Percentiles rank a stretch among this genome's conserved stretches.
Evolutionary conservation across 2,329 filamentous ascomycete genomes (phyloP).

Genomic region (Exserohilum rostratum): DNA sequence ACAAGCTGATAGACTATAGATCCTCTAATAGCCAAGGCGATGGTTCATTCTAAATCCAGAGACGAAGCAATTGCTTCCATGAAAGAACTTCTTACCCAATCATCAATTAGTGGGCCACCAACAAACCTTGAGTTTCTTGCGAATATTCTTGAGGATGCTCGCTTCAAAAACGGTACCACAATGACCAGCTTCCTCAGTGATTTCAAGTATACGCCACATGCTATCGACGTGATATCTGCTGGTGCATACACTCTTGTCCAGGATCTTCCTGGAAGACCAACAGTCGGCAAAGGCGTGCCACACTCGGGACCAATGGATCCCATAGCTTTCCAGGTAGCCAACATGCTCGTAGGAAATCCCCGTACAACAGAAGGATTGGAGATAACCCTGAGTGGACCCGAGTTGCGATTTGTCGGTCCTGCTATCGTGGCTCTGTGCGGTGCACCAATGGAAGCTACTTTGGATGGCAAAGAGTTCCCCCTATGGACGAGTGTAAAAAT

Average conservation of each 20-base stretch:
- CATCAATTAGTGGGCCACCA: conserved; percentile 59
- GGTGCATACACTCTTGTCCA: conserved; percentile 66
- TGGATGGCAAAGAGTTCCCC: conserved; percentile 57
- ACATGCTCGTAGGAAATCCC: conserved; percentile 64
- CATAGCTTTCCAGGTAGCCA: conserved; percentile 63
- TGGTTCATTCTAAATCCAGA: conserved; percentile 57
- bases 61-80: conserved; percentile 55
- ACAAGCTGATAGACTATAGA: conserved; percentile 27
- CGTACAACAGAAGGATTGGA: conserved; percentile 61
- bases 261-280: conserved; percentile 63
- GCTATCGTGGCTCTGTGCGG: conserved; percentile 65
- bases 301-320: conserved; percentile 68
- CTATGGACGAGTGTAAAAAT: conserved; percentile 64
- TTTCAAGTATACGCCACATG: conserved; percentile 58
- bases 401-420: conserved; percentile 60
- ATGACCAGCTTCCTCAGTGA: conserved; percentile 62
- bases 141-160: conserved; percentile 54
- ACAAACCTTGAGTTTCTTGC: conserved; percentile 65
- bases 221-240: conserved; percentile 62
- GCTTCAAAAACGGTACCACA: conserved; percentile 59
- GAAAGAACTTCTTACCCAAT: conserved; percentile 51
- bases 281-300: conserved; percentile 63
- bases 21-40: conserved; percentile 64
- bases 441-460: conserved; percentile 57
- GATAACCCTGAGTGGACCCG: conserved; percentile 65